A percentile compares a stretch with the other conserved stretches of the same genome.
Evolutionary conservation across 768 basidiomycete species (phyloP).

Genomic region (Xerocomellus chrysenteron): DNA sequence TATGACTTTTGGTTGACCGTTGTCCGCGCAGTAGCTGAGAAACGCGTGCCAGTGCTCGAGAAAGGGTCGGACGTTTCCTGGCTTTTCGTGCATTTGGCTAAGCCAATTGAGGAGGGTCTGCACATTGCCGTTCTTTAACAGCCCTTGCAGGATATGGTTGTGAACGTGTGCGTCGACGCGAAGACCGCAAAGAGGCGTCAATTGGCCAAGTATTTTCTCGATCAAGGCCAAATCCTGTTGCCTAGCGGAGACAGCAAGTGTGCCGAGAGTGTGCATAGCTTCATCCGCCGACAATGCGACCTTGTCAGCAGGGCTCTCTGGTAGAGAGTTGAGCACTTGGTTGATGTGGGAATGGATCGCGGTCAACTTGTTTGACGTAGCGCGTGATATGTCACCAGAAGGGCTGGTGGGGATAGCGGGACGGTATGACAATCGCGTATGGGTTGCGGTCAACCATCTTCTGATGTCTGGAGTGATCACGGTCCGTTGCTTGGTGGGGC

Average conservation of each 20-base stretch:
- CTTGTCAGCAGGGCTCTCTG: slow-evolving; percentile 6
- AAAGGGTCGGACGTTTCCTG: slow-evolving; percentile 46
- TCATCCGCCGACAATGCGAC: slow-evolving; percentile 24
- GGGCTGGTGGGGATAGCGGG: neutral
- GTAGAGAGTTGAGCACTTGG: slow-evolving; percentile 23
- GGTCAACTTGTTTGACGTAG: slow-evolving; percentile 18
- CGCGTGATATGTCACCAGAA: slow-evolving; percentile 12
- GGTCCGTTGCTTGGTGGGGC: slow-evolving; percentile 10
- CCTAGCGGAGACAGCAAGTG: slow-evolving; percentile 51
- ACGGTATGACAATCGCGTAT: slow-evolving; percentile 6
- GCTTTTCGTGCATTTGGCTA: slow-evolving; percentile 48
- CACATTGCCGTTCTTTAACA: slow-evolving; percentile 45
- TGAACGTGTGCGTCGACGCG: slow-evolving; percentile 47
- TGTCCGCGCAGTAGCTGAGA: slow-evolving; percentile 40
- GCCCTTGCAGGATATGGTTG: slow-evolving; percentile 46
- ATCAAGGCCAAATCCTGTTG: slow-evolving; percentile 55
- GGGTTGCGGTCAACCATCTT: slow-evolving; percentile 23
- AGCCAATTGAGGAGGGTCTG: slow-evolving; percentile 52
- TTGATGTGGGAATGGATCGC: slow-evolving; percentile 23
- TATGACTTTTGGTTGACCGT: slow-evolving; percentile 26
- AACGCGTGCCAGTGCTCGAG: slow-evolving; percentile 56
- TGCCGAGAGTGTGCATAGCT: slow-evolving; percentile 40
- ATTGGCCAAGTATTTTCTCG: slow-evolving; percentile 49
- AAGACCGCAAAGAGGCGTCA: slow-evolving; percentile 47
- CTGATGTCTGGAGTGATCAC: slow-evolving; percentile 12